phyloP scores from a whole-genome alignment of 2,329 filamentous ascomycete species.

The Eutypa lata region DNA sequence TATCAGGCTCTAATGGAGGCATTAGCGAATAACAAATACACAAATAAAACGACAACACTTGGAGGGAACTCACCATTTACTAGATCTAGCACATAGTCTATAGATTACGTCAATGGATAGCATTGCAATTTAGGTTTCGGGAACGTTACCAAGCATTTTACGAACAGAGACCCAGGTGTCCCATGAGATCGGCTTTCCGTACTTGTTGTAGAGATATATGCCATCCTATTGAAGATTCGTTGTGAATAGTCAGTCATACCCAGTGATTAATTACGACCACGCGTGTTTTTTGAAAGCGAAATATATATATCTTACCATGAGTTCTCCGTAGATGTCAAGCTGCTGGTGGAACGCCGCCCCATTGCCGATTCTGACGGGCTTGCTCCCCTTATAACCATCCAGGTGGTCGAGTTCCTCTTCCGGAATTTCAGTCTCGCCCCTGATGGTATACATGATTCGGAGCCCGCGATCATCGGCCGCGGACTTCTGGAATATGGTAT shows the following conservation, averaged over 20 bases:
- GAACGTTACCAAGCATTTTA: slow-evolving; percentile 52
- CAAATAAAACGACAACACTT: background rate
- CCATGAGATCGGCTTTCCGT: slow-evolving; percentile 73
- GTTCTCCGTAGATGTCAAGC: slow-evolving; percentile 76
- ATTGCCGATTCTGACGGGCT: slow-evolving; percentile 73
- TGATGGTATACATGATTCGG: slow-evolving; percentile 80
- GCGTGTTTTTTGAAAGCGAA: too few relatives aligned
- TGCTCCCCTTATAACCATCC: slow-evolving; percentile 68
- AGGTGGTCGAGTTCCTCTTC: slow-evolving; percentile 67
- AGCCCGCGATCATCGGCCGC: slow-evolving; percentile 59
- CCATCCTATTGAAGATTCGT: slow-evolving; percentile 51
- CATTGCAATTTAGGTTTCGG: background rate
- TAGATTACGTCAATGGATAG: slow-evolving; percentile 10
- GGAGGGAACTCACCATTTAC: slow-evolving; percentile 45
- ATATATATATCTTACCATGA: slow-evolving; percentile 44
- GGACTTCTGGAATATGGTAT: slow-evolving; percentile 63
- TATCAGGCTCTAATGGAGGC: slow-evolving; percentile 55
- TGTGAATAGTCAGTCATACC: too few relatives aligned
- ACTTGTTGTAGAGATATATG: slow-evolving; percentile 77
- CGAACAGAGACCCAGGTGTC: slow-evolving; percentile 72
- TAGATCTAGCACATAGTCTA: slow-evolving; percentile 68
- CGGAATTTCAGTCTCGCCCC: slow-evolving; percentile 70
- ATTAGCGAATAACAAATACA: too few relatives aligned
- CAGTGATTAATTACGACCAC: too few relatives aligned
- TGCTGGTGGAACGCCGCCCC: slow-evolving; percentile 74